phyloP scores from a whole-genome alignment of 2,329 filamentous ascomycete species.

The Colletotrichum noveboracense region DNA sequence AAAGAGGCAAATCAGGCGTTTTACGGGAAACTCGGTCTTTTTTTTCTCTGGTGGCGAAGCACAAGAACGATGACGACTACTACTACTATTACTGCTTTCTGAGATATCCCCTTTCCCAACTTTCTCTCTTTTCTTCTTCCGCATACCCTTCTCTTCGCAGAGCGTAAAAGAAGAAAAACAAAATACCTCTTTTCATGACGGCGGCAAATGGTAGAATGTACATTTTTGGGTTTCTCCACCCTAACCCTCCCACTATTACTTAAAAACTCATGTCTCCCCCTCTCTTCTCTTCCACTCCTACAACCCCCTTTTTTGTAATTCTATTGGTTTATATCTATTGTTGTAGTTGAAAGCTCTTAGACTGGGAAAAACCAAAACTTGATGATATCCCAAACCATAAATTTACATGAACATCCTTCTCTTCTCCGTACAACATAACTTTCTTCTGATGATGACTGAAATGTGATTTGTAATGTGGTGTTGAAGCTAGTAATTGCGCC shows the following conservation, averaged over 20 bases:
- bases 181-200: not conserved
- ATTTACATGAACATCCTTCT: not conserved
- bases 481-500: not conserved
- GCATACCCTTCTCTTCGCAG: not conserved
- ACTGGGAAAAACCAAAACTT: not conserved
- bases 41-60: slow-evolving; percentile 33
- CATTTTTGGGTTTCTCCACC: not conserved
- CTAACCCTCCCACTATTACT: not conserved
- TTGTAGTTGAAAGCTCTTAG: slow-evolving; percentile 2
- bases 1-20: not conserved
- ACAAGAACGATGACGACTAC: slow-evolving; percentile 21
- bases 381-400: not conserved
- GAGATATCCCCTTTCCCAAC: slow-evolving; percentile 10
- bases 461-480: not conserved
- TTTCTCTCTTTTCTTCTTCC: not conserved
- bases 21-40: slow-evolving; percentile 38
- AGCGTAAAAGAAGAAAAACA: not conserved
- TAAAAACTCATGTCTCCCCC: not conserved
- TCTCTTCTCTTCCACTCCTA: not conserved
- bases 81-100: not conserved
- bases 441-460: not conserved
- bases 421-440: not conserved
- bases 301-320: slow-evolving; percentile 1
- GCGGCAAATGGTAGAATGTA: slow-evolving; percentile 17
- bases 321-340: not conserved